Percentiles rank a stretch among this genome's conserved stretches.
Evolutionary conservation across 768 basidiomycete species (phyloP).

Genomic region (Rhizopogon salebrosus): DNA sequence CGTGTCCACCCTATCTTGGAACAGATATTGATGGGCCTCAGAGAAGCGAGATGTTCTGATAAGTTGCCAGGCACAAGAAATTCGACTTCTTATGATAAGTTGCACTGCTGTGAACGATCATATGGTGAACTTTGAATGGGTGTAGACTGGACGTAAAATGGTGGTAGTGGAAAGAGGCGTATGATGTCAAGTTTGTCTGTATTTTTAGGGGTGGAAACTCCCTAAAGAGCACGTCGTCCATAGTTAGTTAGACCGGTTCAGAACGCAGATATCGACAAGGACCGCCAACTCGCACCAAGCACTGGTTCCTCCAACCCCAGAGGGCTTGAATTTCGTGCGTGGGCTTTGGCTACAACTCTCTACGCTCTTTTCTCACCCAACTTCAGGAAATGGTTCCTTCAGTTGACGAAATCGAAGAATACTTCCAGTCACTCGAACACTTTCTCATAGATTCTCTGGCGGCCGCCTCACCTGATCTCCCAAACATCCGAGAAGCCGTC

Average conservation of each 20-base stretch:
- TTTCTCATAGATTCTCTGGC: slow-evolving; percentile 52
- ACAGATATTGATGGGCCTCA: too few species aligned
- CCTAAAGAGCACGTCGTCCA: neutral
- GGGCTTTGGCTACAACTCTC: neutral
- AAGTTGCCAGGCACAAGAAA: too few species aligned
- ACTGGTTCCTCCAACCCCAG: neutral
- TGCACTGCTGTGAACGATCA: too few species aligned
- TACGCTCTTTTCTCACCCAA: neutral
- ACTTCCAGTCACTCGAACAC: slow-evolving; percentile 60
- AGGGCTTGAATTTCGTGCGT: neutral
- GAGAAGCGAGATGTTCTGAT: too few species aligned
- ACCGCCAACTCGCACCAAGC: neutral
- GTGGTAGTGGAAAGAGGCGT: too few species aligned
- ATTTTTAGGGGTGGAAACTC: too few species aligned
- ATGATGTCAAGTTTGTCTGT: neutral
- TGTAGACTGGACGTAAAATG: too few species aligned
- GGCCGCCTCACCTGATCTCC: slow-evolving; percentile 54
- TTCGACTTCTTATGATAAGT: too few species aligned
- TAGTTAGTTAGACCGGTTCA: neutral
- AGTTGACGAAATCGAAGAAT: slow-evolving; percentile 67
- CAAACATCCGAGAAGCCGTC: slow-evolving; percentile 58
- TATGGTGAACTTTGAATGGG: too few species aligned
- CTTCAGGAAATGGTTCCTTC: slow-evolving; percentile 27
- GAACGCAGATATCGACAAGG: slow-evolving; percentile 4
- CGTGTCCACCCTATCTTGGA: too few species aligned